Base-by-base conservation (phyloP, 768 basidiomycete genomes). In the Lepiota venenata region DNA sequence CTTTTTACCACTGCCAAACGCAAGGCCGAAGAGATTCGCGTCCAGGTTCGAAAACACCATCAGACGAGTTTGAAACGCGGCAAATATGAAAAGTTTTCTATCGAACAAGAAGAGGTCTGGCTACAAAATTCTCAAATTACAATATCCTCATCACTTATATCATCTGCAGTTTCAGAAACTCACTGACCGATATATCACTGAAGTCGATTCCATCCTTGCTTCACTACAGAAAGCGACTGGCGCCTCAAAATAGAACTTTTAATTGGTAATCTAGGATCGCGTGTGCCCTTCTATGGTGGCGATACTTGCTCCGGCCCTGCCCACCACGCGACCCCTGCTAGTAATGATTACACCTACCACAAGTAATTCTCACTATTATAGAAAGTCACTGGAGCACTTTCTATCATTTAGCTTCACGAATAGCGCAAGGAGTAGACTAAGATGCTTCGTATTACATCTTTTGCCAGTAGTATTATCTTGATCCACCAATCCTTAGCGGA, bases 1-100 rank as follows among this genome's bases (percentile, higher is more conserved):
- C 68, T 89, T 11, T 78, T 80, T 48, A 71, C 75, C 0, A 71
- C 71, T 9, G 83, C 86, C 0, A 75, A 78, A 36, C 81, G 82
- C 21, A 79, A 84, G 63, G 83, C 88, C 1, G 91, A 93, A 65
- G 88, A 90, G 11, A 76, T 83, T 2, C 86, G 88, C 9, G 77
- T 84, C 14, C 88, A 89, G 57, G 75, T 93, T 16, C 85, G 91
- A 40, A 85, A 85, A 58, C 77, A 80, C n/a, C 84, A 85, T 54
- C 78, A 84, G 47, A 68, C 78, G 0, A 83, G 83, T 60, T 52
- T 88, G 29, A 91, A 90, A 65, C 82, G 79, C 46, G 84, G 85
- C 35, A 84, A 82, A 61, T 87, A 80, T 59, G 77, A 74, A 50
- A 91, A 88, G 60, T 85, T 79, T 60, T 85, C 87, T 0, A 61